phyloP scores from a whole-genome alignment of 2,329 filamentous ascomycete genomes.

The Alternaria angustiovoidea region DNA sequence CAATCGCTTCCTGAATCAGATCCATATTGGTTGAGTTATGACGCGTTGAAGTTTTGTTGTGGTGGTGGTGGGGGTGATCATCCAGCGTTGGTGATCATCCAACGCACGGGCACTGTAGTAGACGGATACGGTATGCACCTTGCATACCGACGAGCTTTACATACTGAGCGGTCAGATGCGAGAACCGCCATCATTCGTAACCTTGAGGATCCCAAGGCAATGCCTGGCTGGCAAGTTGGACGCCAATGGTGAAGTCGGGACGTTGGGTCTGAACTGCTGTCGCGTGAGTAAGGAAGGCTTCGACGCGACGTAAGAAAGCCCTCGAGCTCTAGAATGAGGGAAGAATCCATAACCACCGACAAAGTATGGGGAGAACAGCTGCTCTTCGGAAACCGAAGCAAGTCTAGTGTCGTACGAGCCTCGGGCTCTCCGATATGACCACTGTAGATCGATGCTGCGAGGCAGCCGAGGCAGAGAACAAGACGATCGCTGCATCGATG shows the following conservation, averaged over 20 bases:
- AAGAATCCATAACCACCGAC: not conserved
- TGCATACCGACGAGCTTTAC: too few relatives aligned
- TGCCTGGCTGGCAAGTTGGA: not conserved
- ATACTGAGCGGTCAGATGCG: too few relatives aligned
- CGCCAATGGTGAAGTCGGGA: too few relatives aligned
- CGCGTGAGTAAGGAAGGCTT: not conserved
- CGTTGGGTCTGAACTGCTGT: not conserved
- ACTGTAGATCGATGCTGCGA: not conserved
- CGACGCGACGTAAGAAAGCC: not conserved
- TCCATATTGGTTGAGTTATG: too few relatives aligned
- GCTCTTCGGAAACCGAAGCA: not conserved
- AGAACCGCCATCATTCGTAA: too few relatives aligned
- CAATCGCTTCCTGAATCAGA: too few relatives aligned
- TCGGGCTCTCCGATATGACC: not conserved
- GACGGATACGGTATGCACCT: too few relatives aligned
- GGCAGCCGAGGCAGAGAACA: not conserved
- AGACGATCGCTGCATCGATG: not conserved
- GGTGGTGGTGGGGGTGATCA: too few relatives aligned
- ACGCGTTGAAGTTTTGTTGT: too few relatives aligned
- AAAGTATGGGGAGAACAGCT: not conserved
- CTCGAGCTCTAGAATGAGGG: not conserved
- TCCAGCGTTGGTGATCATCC: too few relatives aligned
- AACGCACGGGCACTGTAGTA: too few relatives aligned
- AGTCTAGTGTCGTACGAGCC: slow-evolving; percentile 3
- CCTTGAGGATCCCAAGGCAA: not conserved